phyloP scores from a whole-genome alignment of 768 basidiomycete genomes.

The Agaricus subrufescens region DNA sequence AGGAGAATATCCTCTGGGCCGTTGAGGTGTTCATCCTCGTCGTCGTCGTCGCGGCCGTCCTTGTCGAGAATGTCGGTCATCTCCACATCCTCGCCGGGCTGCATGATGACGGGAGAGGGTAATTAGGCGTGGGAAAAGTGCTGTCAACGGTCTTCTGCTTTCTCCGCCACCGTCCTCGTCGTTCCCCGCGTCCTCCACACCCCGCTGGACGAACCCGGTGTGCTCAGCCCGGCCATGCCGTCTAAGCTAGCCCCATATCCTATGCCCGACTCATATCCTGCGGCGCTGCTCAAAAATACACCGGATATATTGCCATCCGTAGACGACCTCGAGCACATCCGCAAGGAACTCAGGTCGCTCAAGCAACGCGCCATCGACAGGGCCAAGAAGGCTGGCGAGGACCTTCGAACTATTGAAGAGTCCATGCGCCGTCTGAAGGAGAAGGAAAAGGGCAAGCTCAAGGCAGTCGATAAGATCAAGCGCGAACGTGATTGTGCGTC shows the following conservation, averaged over 20 bases:
- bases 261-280: conserved; percentile 45
- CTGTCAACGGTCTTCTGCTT: conserved; percentile 8
- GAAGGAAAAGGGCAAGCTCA: conserved; percentile 70
- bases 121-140: conserved; percentile 10
- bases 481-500: conserved; percentile 74
- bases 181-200: conserved; percentile 6
- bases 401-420: conserved; percentile 70
- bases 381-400: conserved; percentile 70
- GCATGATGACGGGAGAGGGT: conserved; percentile 21
- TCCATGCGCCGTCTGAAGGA: conserved; percentile 75
- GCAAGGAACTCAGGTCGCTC: conserved; percentile 53
- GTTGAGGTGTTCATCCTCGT: conserved; percentile 25
- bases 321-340: conserved; percentile 66
- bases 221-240: conserved; percentile 40
- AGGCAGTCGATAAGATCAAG: conserved; percentile 65
- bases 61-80: conserved; percentile 20
- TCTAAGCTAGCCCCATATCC: conserved; percentile 51
- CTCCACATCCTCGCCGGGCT: conserved; percentile 24
- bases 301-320: conserved; percentile 66
- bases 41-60: conserved; percentile 28
- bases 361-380: conserved; percentile 54
- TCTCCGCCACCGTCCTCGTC: conserved; percentile 8
- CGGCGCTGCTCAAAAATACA: conserved; percentile 56
- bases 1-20: conserved; percentile 35
- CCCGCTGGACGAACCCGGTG: neutral